Conservation (phyloP, 1,284 basidiomycete species). For the Exsudoporus floridanus region DNA sequence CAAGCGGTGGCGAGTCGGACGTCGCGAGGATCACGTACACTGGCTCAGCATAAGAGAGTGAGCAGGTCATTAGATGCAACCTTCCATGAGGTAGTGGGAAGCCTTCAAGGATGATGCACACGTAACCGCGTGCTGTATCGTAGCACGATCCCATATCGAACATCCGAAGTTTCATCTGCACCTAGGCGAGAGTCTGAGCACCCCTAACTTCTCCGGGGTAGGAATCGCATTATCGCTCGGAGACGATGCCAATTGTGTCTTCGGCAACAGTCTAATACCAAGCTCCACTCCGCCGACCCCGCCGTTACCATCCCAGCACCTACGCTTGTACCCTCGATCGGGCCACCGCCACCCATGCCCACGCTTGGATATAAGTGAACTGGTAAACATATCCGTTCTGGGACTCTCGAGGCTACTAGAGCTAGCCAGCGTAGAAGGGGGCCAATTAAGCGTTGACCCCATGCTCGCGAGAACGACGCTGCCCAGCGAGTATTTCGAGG, state of each 20-base stretch:
- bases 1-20: too few relatives aligned
- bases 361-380: slow-evolving; percentile 21
- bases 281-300: slow-evolving; percentile 22
- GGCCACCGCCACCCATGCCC: slow-evolving; percentile 26
- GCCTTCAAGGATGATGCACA: too few relatives aligned
- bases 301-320: slow-evolving; percentile 18
- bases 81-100: too few relatives aligned
- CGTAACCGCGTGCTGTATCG: too few relatives aligned
- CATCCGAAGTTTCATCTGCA: too few relatives aligned
- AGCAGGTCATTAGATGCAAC: too few relatives aligned
- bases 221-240: slow-evolving; percentile 61
- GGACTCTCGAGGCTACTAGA: slow-evolving; percentile 43
- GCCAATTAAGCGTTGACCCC: slow-evolving; percentile 25
- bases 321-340: slow-evolving; percentile 13
- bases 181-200: slow-evolving; percentile 44
- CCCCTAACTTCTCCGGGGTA: slow-evolving; percentile 45
- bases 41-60: too few relatives aligned
- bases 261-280: slow-evolving; percentile 31
- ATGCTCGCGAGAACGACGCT: slow-evolving; percentile 34
- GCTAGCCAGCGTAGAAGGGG: slow-evolving; percentile 24
- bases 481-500: slow-evolving; percentile 35
- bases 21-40: too few relatives aligned
- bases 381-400: slow-evolving; percentile 27
- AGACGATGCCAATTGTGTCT: slow-evolving; percentile 51
- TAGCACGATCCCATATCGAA: too few relatives aligned